Conservation (phyloP, 192 early-diverging fungal genomes). For the Ramicandelaber brevisporus region DNA sequence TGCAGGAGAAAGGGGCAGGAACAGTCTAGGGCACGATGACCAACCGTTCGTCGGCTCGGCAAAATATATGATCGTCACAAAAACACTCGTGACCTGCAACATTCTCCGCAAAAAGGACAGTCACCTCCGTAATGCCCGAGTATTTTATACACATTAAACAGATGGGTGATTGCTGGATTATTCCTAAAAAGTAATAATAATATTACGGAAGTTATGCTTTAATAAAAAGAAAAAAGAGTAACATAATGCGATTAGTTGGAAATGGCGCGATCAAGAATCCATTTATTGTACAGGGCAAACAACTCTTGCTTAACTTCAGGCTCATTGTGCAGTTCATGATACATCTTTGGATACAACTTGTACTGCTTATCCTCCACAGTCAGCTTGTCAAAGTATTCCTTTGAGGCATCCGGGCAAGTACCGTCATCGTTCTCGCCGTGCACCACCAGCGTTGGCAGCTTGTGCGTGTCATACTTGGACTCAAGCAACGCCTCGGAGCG, state of each 20-base stretch:
- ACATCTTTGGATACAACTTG: slow-evolving; percentile 8
- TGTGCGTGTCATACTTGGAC: slow-evolving; percentile 3
- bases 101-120: too few species aligned
- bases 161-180: too few species aligned
- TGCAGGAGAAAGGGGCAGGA: too few species aligned
- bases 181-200: too few species aligned
- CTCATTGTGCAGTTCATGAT: slow-evolving; percentile 20
- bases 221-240: slow-evolving; percentile 9
- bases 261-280: slow-evolving; percentile 13
- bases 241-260: too few species aligned
- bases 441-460: slow-evolving; percentile 12
- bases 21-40: too few species aligned
- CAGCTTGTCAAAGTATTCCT: slow-evolving; percentile 7
- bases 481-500: slow-evolving; percentile 11
- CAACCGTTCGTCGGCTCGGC: too few species aligned
- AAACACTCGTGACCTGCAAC: too few species aligned
- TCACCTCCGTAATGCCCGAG: too few species aligned
- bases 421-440: slow-evolving; percentile 15
- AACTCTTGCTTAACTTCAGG: slow-evolving; percentile 9
- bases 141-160: too few species aligned
- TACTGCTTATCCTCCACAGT: slow-evolving; percentile 16
- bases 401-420: slow-evolving; percentile 9
- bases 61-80: too few species aligned
- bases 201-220: too few species aligned
- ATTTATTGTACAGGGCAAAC: slow-evolving; percentile 9